Evolutionary conservation across 768 basidiomycete genomes (phyloP), one percentile per base, ranked within the genome.

Genomic region (Mycena galericulata): DNA sequence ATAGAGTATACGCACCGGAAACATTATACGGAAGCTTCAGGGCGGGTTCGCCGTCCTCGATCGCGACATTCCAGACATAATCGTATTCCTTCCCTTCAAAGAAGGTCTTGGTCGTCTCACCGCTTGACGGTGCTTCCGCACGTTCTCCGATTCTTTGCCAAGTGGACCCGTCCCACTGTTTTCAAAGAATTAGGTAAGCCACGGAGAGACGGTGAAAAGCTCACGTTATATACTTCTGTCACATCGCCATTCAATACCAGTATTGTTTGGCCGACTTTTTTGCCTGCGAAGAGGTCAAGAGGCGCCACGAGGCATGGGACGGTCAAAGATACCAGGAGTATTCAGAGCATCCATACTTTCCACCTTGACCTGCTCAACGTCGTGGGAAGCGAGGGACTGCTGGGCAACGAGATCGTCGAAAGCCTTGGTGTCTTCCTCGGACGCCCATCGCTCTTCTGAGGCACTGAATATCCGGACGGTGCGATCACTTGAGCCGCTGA

Each of bases 11-110:
- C 87, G 62, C 69, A 94, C 96, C 97, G 49, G 89, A 87, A 27
- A 88, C 89, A 77, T 99, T 98, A 79, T 94, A 99, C 0, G 97
- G 97, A 24, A 99, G 85, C 76, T 98, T 99, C 70, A 99, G 83
- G 9, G 97, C 91, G 14, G 97, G 97, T 18, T 89, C 90, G 3
- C 96, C 97, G 67, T 98, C 97, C 75, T 95, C 87, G 29, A 98
- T 92, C 75, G 99, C 98, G 38, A 99, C 97, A 75, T 98, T 97
- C 75, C 99, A 98, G n/a, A 99, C 97, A 75, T 98, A 98, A 80
- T 99, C 98, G 75, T 97, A 99, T 80, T 99, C 97, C 75, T 92
- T 91, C 20, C 98, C 98, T 73, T 96, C 70, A 55, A 68, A 72
- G 49, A 55, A 65, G 80, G 75, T 93, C 92, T n/a, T 98, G 85